Evolutionary conservation across 345 rosid species (phyloP), one percentile per base, ranked within the genome.

Genomic region (Populus nigra): DNA sequence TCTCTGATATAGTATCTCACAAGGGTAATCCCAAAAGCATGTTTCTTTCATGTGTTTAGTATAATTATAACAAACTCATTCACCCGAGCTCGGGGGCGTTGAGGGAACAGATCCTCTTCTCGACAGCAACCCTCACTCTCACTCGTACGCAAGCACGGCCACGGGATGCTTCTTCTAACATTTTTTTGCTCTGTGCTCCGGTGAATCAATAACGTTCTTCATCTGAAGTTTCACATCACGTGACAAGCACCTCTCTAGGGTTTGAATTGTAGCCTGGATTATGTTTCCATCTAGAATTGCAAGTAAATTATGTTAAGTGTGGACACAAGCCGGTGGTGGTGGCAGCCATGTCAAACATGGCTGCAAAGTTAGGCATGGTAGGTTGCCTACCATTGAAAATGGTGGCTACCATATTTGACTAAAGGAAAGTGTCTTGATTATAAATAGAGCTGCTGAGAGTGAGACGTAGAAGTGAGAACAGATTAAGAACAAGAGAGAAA

Each of bases 21-120:
- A 35, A 41, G 79, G 81, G 73, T 76, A 84, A 76, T 78, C 69
- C 49, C 69, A 72, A 79, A 80, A 81, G 75, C 82, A 81, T 73
- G 81, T 84, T 79, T 75, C 71, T 57, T 81, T 73, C 80, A 71
- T 87, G 82, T 73, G 84, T 73, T 81, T n/a, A 35, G 22, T 8
- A 16, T 11, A 45, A 62, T 41, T 20, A 71, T 65, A 41, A 71
- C 85, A 53, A 82, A 82, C 83, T 77, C 59, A 65, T 22, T 67
- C 83, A 84, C 82, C 73, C 77, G 85, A 75, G 49, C 29, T 25
- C 53, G 50, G 79, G 77, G 63, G 11, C 38, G 77, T 57, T 75
- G 80, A 72, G 83, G 88, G 82, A 65, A 27, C 80, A 85, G 71
- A 47, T 55, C 69, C 35, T 38, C 67, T 82, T 73, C 72, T 59